phyloP scores from a whole-genome alignment of 2,329 filamentous ascomycete genomes.

The Exophiala lecanii-corni region DNA sequence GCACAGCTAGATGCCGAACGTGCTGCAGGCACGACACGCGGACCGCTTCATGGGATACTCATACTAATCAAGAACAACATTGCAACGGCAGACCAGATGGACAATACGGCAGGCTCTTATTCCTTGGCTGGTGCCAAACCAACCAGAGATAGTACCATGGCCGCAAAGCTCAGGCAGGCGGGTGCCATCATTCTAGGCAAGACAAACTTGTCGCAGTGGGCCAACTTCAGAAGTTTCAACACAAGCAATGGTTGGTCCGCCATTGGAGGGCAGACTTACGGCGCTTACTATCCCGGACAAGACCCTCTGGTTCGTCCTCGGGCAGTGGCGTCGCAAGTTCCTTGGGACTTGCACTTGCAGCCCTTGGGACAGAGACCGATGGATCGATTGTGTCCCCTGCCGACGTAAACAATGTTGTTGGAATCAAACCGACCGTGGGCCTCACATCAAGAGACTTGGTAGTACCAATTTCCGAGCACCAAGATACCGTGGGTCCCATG shows the following conservation, averaged over 20 bases:
- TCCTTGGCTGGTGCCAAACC: constrained; percentile 57
- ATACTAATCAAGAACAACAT: constrained; percentile 66
- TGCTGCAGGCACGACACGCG: constrained; percentile 41
- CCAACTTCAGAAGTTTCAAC: constrained; percentile 56
- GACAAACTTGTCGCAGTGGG: constrained; percentile 61
- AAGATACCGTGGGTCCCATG: constrained; percentile 46
- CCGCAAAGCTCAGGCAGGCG: constrained; percentile 54
- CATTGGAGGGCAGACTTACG: constrained; percentile 58
- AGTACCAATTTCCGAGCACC: constrained; percentile 53
- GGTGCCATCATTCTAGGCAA: constrained; percentile 65
- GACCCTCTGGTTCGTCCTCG: constrained; percentile 60
- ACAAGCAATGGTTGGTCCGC: constrained; percentile 59
- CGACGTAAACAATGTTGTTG: constrained; percentile 57
- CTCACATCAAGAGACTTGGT: constrained; percentile 47
- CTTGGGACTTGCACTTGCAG: constrained; percentile 55
- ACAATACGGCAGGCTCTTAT: constrained; percentile 62
- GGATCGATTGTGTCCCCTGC: constrained; percentile 59
- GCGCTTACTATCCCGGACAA: constrained; percentile 57
- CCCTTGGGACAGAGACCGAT: constrained; percentile 60
- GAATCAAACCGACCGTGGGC: constrained; percentile 63
- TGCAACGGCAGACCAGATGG: constrained; percentile 58
- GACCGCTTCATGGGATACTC: constrained; percentile 60
- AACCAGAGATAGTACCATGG: constrained; percentile 55
- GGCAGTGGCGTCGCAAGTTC: constrained; percentile 59
- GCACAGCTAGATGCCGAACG: constrained; percentile 46